These are phyloP conservation scores for Xylaria scruposa DNA, from an alignment of 495 filamentous ascomycete species.

Conservation along the genomic window DNA sequence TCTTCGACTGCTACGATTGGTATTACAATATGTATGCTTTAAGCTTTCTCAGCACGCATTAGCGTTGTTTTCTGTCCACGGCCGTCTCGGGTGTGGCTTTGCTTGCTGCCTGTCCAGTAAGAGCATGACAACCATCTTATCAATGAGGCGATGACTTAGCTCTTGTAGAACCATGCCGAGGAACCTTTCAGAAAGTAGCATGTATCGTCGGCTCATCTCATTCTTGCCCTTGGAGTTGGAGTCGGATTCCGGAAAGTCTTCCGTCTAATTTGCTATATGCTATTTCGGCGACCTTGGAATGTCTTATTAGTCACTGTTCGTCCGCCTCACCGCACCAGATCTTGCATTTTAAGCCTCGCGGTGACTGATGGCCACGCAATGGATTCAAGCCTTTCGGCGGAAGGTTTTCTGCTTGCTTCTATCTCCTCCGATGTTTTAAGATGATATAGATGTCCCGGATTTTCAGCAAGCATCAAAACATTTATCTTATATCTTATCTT, in stretches of 20 bases:
- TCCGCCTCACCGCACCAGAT: slow-evolving; percentile 21
- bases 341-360: slow-evolving; percentile 25
- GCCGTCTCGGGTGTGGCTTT: slow-evolving; percentile 24
- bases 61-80: not conserved
- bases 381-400: slow-evolving; percentile 6
- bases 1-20: not conserved
- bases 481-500: slow-evolving; percentile 20
- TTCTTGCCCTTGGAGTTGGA: slow-evolving; percentile 2
- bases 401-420: slow-evolving; percentile 3
- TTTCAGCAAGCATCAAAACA: slow-evolving; percentile 9
- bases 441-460: not conserved
- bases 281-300: not conserved
- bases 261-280: slow-evolving; percentile 2
- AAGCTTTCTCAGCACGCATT: slow-evolving; percentile 14
- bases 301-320: slow-evolving; percentile 8
- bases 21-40: slow-evolving; percentile 4
- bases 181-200: slow-evolving; percentile 2
- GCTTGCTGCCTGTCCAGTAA: slow-evolving; percentile 24
- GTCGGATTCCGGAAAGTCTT: slow-evolving; percentile 25
- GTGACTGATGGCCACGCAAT: slow-evolving; percentile 17
- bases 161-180: slow-evolving; percentile 12
- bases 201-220: slow-evolving; percentile 4
- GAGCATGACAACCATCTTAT: slow-evolving; percentile 6
- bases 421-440: slow-evolving; percentile 12
- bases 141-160: slow-evolving; percentile 26